A percentile compares a stretch with the other conserved stretches of the same genome.
These are phyloP conservation scores for Boechera stricta DNA, from an alignment of 345 rosid species.

Conservation along the genomic window DNA sequence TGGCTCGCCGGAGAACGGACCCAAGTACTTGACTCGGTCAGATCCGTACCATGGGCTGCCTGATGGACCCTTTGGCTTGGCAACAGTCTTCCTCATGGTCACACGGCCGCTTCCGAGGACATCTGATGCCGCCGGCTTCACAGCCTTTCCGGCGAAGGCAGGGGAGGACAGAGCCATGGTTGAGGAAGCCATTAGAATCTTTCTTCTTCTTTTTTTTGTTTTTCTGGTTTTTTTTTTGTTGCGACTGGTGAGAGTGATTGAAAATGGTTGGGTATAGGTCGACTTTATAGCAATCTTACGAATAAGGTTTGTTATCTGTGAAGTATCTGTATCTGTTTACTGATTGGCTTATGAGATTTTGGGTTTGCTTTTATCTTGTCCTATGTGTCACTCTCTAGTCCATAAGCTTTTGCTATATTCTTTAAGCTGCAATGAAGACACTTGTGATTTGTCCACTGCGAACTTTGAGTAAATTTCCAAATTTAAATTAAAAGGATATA, in stretches of 20 bases:
- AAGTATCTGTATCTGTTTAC: constrained; percentile 38
- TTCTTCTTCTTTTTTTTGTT: background rate
- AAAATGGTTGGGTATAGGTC: constrained; percentile 25
- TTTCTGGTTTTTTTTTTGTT: background rate
- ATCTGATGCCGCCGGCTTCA: constrained; percentile 40
- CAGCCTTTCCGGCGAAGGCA: constrained; percentile 48
- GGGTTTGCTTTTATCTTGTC: constrained; percentile 23
- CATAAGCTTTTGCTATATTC: constrained; percentile 25
- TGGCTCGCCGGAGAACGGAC: constrained; percentile 82
- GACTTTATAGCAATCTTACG: constrained; percentile 13
- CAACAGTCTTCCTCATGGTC: constrained; percentile 44
- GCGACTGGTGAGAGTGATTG: constrained; percentile 50
- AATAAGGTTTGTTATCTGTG: constrained; percentile 46
- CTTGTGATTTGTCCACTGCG: background rate
- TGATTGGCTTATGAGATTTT: constrained; percentile 44
- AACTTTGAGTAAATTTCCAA: background rate
- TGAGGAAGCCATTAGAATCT: constrained; percentile 42
- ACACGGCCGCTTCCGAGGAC: constrained; percentile 47
- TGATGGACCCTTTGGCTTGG: constrained; percentile 52
- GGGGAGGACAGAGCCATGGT: constrained; percentile 51
- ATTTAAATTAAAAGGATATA: background rate
- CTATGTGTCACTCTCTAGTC: constrained; percentile 37
- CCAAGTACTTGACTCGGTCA: constrained; percentile 83
- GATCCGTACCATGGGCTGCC: constrained; percentile 69
- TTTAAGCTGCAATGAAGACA: background rate